phyloP scores from a whole-genome alignment of 1,139 yeast genomes.

The Chernovozyma aurita region DNA sequence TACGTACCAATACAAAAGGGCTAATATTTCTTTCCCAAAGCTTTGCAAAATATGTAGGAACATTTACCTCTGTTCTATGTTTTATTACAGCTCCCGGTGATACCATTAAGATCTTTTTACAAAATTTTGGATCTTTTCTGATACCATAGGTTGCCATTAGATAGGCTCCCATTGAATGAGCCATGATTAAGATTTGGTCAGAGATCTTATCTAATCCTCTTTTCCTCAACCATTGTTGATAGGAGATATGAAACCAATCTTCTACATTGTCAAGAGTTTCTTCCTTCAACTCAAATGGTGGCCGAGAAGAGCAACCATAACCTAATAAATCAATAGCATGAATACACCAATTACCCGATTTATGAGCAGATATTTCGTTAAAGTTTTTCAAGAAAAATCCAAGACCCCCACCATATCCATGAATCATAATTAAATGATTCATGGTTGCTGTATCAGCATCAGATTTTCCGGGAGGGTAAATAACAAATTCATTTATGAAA shows the following conservation, averaged over 20 bases:
- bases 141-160: constrained; percentile 47
- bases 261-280: constrained; percentile 37
- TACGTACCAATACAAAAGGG: constrained; percentile 64
- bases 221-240: constrained; percentile 38
- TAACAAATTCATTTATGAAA: constrained; percentile 61
- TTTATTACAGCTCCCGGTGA: constrained; percentile 64
- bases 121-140: constrained; percentile 34
- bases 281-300: constrained; percentile 36
- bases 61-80: constrained; percentile 36
- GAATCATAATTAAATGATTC: constrained; percentile 62
- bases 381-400: constrained; percentile 67
- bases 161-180: constrained; percentile 66
- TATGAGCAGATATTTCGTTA: constrained; percentile 30
- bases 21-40: constrained; percentile 71
- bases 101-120: constrained; percentile 45
- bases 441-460: constrained; percentile 17
- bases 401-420: constrained; percentile 77
- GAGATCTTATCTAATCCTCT: constrained; percentile 24
- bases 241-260: constrained; percentile 50
- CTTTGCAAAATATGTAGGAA: constrained; percentile 61
- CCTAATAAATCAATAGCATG: constrained; percentile 76
- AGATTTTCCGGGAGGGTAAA: constrained; percentile 41
- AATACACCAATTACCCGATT: constrained; percentile 47
- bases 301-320: constrained; percentile 70
- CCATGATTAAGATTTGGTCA: constrained; percentile 40